phyloP scores from a whole-genome alignment of 345 rosid genomes.

The Durio zibethinus region DNA sequence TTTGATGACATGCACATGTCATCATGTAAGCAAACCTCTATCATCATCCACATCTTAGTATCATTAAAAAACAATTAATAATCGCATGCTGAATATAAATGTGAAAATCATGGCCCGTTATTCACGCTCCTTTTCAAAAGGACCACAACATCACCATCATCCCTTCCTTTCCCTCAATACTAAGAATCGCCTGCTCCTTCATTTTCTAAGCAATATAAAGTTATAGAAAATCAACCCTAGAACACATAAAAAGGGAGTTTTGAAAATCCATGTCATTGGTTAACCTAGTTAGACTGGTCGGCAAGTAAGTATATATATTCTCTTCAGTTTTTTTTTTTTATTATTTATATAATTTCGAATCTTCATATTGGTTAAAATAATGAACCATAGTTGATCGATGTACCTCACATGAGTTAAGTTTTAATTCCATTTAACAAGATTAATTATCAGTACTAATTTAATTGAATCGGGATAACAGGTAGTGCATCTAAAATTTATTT shows the following conservation, averaged over 20 bases:
- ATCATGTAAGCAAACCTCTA: neutral
- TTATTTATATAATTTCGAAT: neutral
- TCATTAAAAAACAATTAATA: neutral
- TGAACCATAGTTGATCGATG: too few species aligned
- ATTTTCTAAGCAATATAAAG: conserved; percentile 24
- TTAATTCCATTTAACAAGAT: too few species aligned
- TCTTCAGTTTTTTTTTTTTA: neutral
- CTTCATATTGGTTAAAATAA: neutral
- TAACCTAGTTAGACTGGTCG: neutral
- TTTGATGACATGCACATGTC: neutral
- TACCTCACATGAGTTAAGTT: too few species aligned
- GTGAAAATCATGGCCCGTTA: conserved; percentile 27
- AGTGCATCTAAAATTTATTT: too few species aligned
- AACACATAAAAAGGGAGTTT: neutral
- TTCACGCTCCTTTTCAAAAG: conserved; percentile 27
- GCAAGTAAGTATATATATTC: neutral
- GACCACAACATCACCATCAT: conserved; percentile 32
- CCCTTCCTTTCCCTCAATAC: conserved; percentile 13
- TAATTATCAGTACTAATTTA: too few species aligned
- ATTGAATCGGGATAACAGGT: too few species aligned
- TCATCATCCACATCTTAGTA: neutral
- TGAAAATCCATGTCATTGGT: neutral
- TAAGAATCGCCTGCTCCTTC: conserved; percentile 13
- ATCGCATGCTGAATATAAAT: neutral
- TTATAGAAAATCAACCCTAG: conserved; percentile 1